Percentiles rank a stretch among this genome's conserved stretches.
Conservation (phyloP, 192 early-diverging fungal genomes). For the Allomyces javanicus region DNA sequence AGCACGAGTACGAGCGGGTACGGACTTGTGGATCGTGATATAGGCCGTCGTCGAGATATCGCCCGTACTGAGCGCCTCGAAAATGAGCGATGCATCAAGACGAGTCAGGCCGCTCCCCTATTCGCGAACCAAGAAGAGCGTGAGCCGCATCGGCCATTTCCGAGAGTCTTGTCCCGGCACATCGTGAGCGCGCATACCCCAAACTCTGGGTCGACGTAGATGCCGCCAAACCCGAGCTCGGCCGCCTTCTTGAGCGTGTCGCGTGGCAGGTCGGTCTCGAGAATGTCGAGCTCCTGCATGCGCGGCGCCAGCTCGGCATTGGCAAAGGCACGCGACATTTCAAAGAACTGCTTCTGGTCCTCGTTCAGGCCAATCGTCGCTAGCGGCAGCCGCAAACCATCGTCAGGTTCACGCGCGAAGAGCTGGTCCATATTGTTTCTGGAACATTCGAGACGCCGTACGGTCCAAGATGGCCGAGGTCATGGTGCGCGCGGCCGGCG, state of each 20-base stretch:
- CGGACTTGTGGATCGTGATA: constrained; percentile 30
- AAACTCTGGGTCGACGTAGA: constrained; percentile 20
- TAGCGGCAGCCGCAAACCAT: background rate
- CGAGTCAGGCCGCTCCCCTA: constrained; percentile 16
- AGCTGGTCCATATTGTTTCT: too few species aligned
- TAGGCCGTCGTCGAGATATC: constrained; percentile 32
- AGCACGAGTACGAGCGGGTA: too few species aligned
- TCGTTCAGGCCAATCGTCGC: constrained; percentile 11
- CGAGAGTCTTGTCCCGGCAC: too few species aligned
- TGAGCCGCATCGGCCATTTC: too few species aligned
- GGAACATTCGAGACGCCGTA: too few species aligned
- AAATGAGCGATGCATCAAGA: constrained; percentile 28
- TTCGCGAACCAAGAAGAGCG: too few species aligned
- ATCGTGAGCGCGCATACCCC: constrained; percentile 5
- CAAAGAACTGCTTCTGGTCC: constrained; percentile 23
- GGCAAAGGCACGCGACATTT: constrained; percentile 25
- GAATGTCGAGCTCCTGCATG: constrained; percentile 36
- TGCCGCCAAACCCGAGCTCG: constrained; percentile 31
- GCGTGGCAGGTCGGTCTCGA: constrained; percentile 18
- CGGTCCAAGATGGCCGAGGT: too few species aligned
- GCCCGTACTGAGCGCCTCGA: constrained; percentile 31
- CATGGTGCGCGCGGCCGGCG: too few species aligned
- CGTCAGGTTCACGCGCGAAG: too few species aligned
- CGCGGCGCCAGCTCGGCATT: constrained; percentile 31
- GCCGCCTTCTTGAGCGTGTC: constrained; percentile 27